Evolutionary conservation across 371 early-diverging fungal species (phyloP), one percentile per base, ranked within the genome.

Genomic region (Apophysomyces trapeziformis): DNA sequence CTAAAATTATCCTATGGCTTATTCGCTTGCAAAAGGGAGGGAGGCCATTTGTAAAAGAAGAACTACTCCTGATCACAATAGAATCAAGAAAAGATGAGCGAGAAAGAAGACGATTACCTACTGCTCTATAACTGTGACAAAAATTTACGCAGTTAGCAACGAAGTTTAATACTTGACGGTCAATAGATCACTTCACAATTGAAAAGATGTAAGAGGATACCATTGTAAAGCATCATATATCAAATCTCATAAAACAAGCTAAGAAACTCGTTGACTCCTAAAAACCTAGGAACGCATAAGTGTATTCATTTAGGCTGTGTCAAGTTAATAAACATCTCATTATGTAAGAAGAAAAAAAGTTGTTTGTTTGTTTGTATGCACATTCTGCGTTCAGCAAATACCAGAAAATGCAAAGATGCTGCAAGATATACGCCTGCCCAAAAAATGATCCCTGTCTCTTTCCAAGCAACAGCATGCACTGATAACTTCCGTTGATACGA

Each of bases 1-100:
- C 54, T 50, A 50, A 18, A 50, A 50, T 50, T 50, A 50, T 50
- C 54, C 21, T 50, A n/a, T 50, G 54, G 21, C 54, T 18, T 50
- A n/a, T 21, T 16, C 54, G 9, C 54, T 7, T 21, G 21, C 21
- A 50, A 50, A 50, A 8, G 54, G 54, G n/a, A 50, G 54, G 54
- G 21, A 21, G 8, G 9, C 21, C 16, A 21, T 50, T 11, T 9
- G 54, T 26, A 26, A 21, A 50, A 50, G 21, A 50, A 21, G 7
- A 50, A 50, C 21, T 9, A 21, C 54, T 50, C 54, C 54, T 50
- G 54, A 50, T 35, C 6, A 50, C 54, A 26, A 50, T 21, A 50
- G 54, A 18, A 21, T 7, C 9, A 7, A 11, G 16, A 9, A 14
- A 50, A 50, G 21, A 21, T 21, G 21, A 50, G 21, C n/a, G 21